These are phyloP conservation scores for Sequoiadendron giganteum DNA, from an alignment of 75 land plant genomes.

Conservation along the genomic window DNA sequence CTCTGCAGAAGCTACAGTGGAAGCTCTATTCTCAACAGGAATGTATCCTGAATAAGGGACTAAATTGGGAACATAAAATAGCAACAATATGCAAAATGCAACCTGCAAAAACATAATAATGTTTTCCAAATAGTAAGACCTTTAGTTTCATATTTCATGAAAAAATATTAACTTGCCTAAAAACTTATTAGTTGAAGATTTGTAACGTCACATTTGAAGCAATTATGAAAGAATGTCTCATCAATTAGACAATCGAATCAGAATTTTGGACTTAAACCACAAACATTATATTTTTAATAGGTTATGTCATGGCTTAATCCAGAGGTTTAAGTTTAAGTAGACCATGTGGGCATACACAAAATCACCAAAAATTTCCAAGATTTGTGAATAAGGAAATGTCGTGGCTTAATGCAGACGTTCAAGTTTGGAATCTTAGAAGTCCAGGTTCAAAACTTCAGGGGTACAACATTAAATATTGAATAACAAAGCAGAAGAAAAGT, in stretches of 20 bases:
- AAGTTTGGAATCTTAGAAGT: neutral
- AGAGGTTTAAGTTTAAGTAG: no score
- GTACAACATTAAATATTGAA: neutral
- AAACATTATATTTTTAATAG: neutral
- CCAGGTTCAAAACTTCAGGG: neutral
- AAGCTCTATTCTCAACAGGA: slow-evolving; percentile 33
- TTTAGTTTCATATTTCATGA: neutral
- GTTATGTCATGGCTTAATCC: neutral
- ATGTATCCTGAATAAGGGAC: slow-evolving; percentile 66
- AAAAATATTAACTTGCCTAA: neutral
- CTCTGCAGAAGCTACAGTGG: slow-evolving; percentile 26
- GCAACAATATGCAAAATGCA: slow-evolving; percentile 57
- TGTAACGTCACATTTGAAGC: neutral
- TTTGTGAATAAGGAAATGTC: neutral
- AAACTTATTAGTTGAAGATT: neutral
- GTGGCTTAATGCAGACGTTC: neutral
- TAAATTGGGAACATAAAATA: slow-evolving; percentile 67
- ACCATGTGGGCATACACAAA: neutral
- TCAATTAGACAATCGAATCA: neutral
- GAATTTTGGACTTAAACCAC: no score
- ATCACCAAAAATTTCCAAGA: neutral
- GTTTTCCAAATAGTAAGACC: neutral
- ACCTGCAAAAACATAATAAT: slow-evolving; percentile 30
- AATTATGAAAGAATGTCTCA: neutral
- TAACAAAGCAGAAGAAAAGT: neutral